Base-by-base conservation (phyloP, 179 eudicot genomes). In the Silene vulgaris region DNA sequence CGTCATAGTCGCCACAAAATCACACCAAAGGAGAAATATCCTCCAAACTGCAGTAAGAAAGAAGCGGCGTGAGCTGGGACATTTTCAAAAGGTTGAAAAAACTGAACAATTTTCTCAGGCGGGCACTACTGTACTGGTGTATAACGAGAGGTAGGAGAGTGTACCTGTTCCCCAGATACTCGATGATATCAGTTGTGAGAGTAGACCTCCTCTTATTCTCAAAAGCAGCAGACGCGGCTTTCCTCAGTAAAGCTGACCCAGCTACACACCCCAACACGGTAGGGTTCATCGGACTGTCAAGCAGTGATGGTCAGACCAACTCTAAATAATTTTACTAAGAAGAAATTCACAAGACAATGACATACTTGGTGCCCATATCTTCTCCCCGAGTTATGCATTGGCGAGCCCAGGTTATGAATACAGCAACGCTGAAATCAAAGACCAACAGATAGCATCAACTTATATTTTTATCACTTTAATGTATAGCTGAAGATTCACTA, bases 321-420 rank as follows among this genome's bases (percentile, higher is more conserved):
- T 11, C 4, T 48, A 16, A 5, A 13, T 1, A 40, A 32, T n/a
- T 32, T 30, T 17, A 48, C 14, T 19, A 12, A 29, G 52, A 52
- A 4, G 4, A 19, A 40, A 17, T 48, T 37, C 32, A 40, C 4
- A 17, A 48, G 4, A 30, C 26, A 26, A 19, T 30, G 45, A 63
- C 76, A 71, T 8, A 85, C 86, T 81, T 79, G 71, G 68, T 79
- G 43, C 73, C 77, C 62, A 23, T 11, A 72, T 74, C 81, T 59
- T 68, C 85, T 57, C 80, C 69, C 21, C 12, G 79, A 23, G 80
- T 64, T 37, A 74, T 26, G 74, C 52, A 57, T 43, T 88, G 88
- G 63, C 92, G 90, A 52, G 99, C 97, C 99, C 99, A 95, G 1
- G 96, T 81, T 60, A 87, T 40, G 72, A 90, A 95, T 48, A 95